Evolutionary conservation across 1,139 yeast species (phyloP), one percentile per base, ranked within the genome.

Genomic region (Blastobotrys proliferans): DNA sequence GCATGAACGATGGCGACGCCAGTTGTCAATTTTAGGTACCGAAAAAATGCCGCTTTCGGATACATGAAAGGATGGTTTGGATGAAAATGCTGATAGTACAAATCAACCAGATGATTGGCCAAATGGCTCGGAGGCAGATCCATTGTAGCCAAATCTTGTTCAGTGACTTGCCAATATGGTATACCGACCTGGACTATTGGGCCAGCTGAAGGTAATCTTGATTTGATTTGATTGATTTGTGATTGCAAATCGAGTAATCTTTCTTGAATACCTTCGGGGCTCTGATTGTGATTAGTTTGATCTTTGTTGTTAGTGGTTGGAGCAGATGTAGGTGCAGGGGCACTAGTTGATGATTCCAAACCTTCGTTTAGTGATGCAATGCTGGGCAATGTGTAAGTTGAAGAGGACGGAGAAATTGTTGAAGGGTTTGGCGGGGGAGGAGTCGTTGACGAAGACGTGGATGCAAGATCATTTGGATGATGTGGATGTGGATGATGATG

Each of bases 61-160:
- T 78, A 75, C 8, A 77, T 56, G 13, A 74, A 55, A 37, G 73
- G 69, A 44, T 72, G 69, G 32, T 67, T 63, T 6, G 75, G 70
- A 43, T 77, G 78, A 33, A 67, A 61, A 52, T 70, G 72, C 35
- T 68, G 64, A 54, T 74, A 78, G 54, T 72, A 78, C 17, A 70
- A 57, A 47, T 76, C 77, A 39, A 77, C 53, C 30, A 75, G 52
- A 10, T 60, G 53, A 35, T 62, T 60, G 6, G 75, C 58, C 0
- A 64, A 59, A 18, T 55, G 54, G 67, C 72, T 66, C 9, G 64
- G 51, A 1, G 83, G 83, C 19, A 78, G 58, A 10, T 71, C 75
- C 44, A 64, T 57, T 29, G 54, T 51, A 11, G 46, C 54, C 8
- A 70, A 50, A 11, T 57, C 53, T 16, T 38, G 39, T 11, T 43